Conservation (phyloP, 2,329 filamentous ascomycete species). For the Amylocarpus encephaloides region DNA sequence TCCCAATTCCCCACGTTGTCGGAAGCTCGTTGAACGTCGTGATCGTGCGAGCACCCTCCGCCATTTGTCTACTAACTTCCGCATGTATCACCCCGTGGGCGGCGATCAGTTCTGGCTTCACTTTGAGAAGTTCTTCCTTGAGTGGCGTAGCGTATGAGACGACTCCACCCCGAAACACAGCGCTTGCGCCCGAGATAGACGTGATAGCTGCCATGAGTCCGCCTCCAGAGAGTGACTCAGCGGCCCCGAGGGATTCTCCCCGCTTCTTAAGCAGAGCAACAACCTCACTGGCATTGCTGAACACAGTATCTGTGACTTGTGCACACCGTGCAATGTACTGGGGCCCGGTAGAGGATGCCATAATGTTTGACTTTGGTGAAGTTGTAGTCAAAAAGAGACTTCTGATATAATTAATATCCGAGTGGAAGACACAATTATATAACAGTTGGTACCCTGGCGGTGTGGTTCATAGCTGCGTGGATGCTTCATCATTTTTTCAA, state of each 20-base stretch:
- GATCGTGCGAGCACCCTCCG: neutral
- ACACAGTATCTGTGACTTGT: too few relatives aligned
- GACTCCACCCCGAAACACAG: conserved; percentile 2
- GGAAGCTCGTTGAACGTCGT: conserved; percentile 1
- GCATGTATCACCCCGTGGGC: neutral
- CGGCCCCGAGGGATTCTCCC: neutral
- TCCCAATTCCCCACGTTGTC: conserved; percentile 2
- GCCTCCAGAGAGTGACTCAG: conserved; percentile 4
- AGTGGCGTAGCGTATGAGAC: conserved; percentile 3
- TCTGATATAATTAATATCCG: too few relatives aligned
- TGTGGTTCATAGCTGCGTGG: too few relatives aligned
- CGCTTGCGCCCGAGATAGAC: neutral
- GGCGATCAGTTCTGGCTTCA: neutral
- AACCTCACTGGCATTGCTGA: too few relatives aligned
- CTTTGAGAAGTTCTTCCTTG: conserved; percentile 1
- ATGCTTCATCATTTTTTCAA: too few relatives aligned
- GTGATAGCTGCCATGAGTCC: conserved; percentile 2
- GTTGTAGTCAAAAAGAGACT: too few relatives aligned
- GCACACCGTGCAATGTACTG: too few relatives aligned
- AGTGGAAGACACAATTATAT: too few relatives aligned
- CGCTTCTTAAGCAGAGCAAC: neutral
- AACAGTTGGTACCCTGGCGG: too few relatives aligned
- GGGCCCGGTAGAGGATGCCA: too few relatives aligned
- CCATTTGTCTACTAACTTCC: conserved; percentile 5
- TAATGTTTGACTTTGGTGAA: too few relatives aligned